Evolutionary conservation across 2,329 filamentous ascomycete genomes (phyloP).

Genomic region (Fusarium torulosum): DNA sequence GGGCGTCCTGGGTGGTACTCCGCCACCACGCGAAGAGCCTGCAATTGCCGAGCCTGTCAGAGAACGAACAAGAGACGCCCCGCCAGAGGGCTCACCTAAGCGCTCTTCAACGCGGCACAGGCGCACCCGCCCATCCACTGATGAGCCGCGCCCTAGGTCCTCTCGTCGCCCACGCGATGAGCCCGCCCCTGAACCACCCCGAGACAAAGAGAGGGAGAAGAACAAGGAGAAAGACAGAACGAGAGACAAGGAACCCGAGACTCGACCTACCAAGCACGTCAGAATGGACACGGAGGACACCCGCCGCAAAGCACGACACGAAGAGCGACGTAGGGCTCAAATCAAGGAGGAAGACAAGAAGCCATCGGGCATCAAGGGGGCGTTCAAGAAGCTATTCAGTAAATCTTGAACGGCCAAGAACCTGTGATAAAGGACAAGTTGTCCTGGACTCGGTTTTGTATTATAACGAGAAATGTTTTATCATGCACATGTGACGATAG

Average conservation of each 20-base stretch:
- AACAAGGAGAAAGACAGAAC: conserved; percentile 27
- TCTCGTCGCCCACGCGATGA: conserved; percentile 43
- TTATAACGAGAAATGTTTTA: conserved; percentile 43
- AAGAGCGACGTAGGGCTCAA: conserved; percentile 51
- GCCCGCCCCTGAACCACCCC: conserved; percentile 26
- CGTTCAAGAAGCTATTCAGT: conserved; percentile 51
- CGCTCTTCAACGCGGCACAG: conserved; percentile 46
- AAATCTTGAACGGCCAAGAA: conserved; percentile 35
- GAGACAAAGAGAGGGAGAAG: conserved; percentile 29
- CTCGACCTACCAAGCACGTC: conserved; percentile 39
- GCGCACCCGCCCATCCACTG: conserved; percentile 33
- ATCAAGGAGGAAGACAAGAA: conserved; percentile 52
- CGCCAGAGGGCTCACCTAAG: conserved; percentile 49
- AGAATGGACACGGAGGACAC: conserved; percentile 53
- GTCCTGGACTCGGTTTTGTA: conserved; percentile 38
- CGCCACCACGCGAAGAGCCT: conserved; percentile 45
- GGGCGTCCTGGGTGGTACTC: conserved; percentile 49
- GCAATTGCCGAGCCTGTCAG: conserved; percentile 35
- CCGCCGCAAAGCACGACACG: conserved; percentile 52
- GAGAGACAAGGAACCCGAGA: conserved; percentile 18
- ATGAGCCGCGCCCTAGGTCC: conserved; percentile 41
- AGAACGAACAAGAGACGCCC: conserved; percentile 43
- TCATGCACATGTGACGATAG: conserved; percentile 45
- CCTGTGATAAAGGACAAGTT: conserved; percentile 19
- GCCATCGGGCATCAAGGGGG: conserved; percentile 48